A percentile compares a stretch with the other conserved stretches of the same genome.
These are phyloP conservation scores for Kwoniella sp. DNA, from an alignment of 768 basidiomycete species.

Conservation along the genomic window DNA sequence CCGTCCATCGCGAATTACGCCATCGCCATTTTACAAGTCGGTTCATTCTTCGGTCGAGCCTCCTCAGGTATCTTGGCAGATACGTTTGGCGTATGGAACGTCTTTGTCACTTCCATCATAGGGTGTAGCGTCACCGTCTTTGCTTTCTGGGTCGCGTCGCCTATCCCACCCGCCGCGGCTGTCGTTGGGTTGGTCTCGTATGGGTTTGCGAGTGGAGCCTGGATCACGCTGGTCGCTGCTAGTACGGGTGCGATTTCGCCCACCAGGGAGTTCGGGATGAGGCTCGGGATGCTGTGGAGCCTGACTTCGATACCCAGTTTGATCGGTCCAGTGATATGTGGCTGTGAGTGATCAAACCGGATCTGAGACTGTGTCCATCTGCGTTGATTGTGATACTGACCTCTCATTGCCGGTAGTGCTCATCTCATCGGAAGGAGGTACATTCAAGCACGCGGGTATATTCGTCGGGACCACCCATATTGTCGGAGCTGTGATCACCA, in stretches of 20 bases:
- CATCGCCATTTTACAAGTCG: slow-evolving; percentile 50
- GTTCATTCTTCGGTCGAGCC: slow-evolving; percentile 47
- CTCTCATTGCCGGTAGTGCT: slow-evolving; percentile 1
- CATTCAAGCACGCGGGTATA: slow-evolving; percentile 37
- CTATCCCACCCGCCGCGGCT: slow-evolving; percentile 32
- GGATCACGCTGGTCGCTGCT: slow-evolving; percentile 48
- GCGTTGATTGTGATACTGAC: neutral
- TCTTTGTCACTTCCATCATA: slow-evolving; percentile 34
- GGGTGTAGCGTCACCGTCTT: slow-evolving; percentile 34
- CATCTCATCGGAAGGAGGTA: slow-evolving; percentile 7
- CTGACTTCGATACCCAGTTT: slow-evolving; percentile 36
- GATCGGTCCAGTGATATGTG: slow-evolving; percentile 47
- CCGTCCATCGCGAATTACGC: slow-evolving; percentile 38
- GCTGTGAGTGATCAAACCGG: slow-evolving; percentile 41
- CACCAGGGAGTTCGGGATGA: slow-evolving; percentile 48
- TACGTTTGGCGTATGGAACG: slow-evolving; percentile 42
- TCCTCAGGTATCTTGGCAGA: slow-evolving; percentile 47
- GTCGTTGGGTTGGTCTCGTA: slow-evolving; percentile 48
- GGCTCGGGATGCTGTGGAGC: slow-evolving; percentile 53
- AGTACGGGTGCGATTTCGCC: slow-evolving; percentile 45
- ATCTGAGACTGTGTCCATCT: neutral
- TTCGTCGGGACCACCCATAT: slow-evolving; percentile 42
- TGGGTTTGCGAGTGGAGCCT: slow-evolving; percentile 47
- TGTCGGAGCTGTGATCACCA: slow-evolving; percentile 31
- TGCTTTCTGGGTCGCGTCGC: slow-evolving; percentile 45